Conservation (phyloP, 1,139 yeast genomes). For the Yamadazyma diddensiae region DNA sequence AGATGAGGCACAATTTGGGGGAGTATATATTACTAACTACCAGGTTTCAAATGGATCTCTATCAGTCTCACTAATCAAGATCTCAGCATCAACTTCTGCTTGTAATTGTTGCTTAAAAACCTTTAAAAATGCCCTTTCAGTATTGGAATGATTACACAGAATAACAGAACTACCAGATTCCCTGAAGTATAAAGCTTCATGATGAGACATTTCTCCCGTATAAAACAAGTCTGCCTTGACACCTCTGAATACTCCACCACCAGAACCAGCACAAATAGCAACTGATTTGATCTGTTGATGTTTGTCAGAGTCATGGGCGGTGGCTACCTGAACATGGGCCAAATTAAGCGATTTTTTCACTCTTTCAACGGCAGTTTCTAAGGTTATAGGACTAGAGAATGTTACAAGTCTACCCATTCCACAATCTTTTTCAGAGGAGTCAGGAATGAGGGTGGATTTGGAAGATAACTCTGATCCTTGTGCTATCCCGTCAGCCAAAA, state of each 20-base stretch:
- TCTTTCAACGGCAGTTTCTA: conserved; percentile 46
- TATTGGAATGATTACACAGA: conserved; percentile 84
- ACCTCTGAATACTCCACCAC: conserved; percentile 65
- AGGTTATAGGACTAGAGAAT: conserved; percentile 40
- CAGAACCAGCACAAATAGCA: conserved; percentile 98
- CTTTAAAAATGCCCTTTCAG: conserved; percentile 80
- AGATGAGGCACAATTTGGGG: no score
- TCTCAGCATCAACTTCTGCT: conserved; percentile 42
- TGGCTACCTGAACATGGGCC: conserved; percentile 62
- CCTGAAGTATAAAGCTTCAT: conserved; percentile 69
- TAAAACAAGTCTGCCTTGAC: conserved; percentile 71
- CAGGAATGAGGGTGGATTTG: conserved; percentile 28
- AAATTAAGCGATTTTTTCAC: conserved; percentile 58
- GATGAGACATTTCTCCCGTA: conserved; percentile 95
- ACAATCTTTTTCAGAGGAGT: conserved; percentile 37
- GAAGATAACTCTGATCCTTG: conserved; percentile 20
- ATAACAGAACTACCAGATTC: conserved; percentile 77
- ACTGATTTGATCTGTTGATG: conserved; percentile 41
- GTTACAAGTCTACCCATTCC: conserved; percentile 77
- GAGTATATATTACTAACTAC: no score
- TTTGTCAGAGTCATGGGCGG: conserved; percentile 28
- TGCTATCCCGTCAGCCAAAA: conserved; percentile 68
- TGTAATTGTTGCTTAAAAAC: conserved; percentile 49
- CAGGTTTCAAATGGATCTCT: conserved; percentile 52
- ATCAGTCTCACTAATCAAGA: conserved; percentile 52